Percentiles rank a stretch among this genome's conserved stretches.
Conservation (phyloP, 2,329 filamentous ascomycete genomes). For the Teratosphaeria gauchensis region DNA sequence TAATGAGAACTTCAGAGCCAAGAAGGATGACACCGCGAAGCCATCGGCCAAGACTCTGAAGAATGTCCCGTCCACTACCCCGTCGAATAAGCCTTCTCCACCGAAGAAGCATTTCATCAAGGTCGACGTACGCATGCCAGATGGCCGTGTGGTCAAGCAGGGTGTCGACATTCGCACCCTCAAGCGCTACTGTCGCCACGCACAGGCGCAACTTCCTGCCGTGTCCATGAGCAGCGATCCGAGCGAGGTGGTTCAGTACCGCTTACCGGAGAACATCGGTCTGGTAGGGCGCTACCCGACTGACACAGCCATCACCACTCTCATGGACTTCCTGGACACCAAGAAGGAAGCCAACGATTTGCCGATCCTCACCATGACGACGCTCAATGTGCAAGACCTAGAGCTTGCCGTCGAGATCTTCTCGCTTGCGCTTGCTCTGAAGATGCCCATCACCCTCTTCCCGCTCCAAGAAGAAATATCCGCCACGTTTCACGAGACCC, state of each 20-base stretch:
- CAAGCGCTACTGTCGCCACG: neutral
- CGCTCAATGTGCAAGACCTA: neutral
- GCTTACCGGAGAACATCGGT: neutral
- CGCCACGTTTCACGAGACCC: neutral
- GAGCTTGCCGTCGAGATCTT: neutral
- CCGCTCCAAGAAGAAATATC: neutral
- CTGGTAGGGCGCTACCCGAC: neutral
- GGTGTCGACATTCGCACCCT: neutral
- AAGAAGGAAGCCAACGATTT: neutral
- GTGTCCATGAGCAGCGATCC: neutral
- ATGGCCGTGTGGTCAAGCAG: neutral
- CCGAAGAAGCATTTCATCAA: neutral
- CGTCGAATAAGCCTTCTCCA: neutral
- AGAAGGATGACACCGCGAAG: neutral
- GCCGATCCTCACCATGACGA: neutral
- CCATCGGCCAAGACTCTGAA: neutral
- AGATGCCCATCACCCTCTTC: neutral
- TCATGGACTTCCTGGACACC: neutral
- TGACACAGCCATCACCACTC: neutral
- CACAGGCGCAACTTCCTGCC: neutral
- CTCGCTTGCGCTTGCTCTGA: neutral
- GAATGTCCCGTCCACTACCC: neutral
- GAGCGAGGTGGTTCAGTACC: neutral
- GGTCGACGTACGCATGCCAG: neutral
- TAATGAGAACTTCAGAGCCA: neutral